Base-by-base conservation (phyloP, 169 alveolate species). In the Perkinsus olseni region DNA sequence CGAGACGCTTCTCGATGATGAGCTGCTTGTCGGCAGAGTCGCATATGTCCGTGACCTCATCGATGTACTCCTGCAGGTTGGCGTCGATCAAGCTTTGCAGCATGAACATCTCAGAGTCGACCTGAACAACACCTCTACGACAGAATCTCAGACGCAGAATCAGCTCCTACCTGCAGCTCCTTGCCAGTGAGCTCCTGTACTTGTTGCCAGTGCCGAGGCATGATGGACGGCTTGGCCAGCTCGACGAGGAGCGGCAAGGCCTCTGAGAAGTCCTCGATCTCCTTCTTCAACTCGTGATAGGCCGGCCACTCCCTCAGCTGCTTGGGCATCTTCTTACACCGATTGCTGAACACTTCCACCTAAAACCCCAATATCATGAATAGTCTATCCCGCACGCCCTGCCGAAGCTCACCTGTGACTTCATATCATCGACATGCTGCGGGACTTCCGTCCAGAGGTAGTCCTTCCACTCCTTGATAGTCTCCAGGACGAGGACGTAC, bases 21-120 rank as follows among this genome's bases (percentile, higher is more conserved):
- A 98, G 97, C 96, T 99, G 99, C 95, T 99, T 98, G 94, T 98
- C 99, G 74, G 99, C 99, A 38, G 99, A 97, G 92, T 98, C 99
- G 92, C 99, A 96, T 92, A 98, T 98, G 96, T 99, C 99, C 91
- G 97, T 98, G 74, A 99, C 97, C 93, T 98, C 99, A 94, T 98
- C 99, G n/a, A n/a, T 94, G 93, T 91, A 94, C 0, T 94, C 94
- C 8, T 96, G 95, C 40, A 97, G 96, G 74, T 97, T 96, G 93
- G 98, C 97, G 91, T 97, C 98, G 40, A 98, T 95, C 34, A 98
- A 94, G 50, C 97, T 96, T 92, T 97, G 97, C 92, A 98, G 95
- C 91, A 96, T 96, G 96, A 97, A 97, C 92, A 95, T 96, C 91
- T 97, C 99, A 39, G 97, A 95, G 39, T 94, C 97, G 91, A 95